Evolutionary conservation across 345 rosid species (phyloP).

Genomic region (Toxicodendron radicans): DNA sequence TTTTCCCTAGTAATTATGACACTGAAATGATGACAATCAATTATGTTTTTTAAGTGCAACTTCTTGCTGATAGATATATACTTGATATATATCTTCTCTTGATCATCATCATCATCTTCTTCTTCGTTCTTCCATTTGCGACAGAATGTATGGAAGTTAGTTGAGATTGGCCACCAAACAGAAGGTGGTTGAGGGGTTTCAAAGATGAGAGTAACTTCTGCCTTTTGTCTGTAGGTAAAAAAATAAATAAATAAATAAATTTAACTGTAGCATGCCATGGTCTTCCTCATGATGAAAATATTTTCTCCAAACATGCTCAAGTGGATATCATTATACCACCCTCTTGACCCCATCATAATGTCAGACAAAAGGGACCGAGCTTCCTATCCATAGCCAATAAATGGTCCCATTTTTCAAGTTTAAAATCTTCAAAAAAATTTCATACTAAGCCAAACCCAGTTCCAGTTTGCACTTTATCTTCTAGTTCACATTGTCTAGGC

Average conservation of each 20-base stretch:
- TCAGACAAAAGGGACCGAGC: background rate
- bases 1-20: constrained; percentile 28
- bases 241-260: background rate
- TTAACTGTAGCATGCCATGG: constrained; percentile 15
- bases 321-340: constrained; percentile 45
- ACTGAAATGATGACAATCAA: constrained; percentile 29
- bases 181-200: constrained; percentile 11
- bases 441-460: background rate
- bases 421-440: background rate
- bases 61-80: constrained; percentile 7
- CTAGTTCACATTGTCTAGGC: background rate
- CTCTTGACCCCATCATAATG: constrained; percentile 41
- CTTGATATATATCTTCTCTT: background rate
- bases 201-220: background rate
- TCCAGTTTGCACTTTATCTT: background rate
- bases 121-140: constrained; percentile 9
- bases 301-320: constrained; percentile 33
- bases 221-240: constrained; percentile 20
- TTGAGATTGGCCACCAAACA: constrained; percentile 26
- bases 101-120: no score
- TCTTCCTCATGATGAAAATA: constrained; percentile 16
- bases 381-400: background rate
- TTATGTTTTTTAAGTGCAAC: constrained; percentile 15
- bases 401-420: background rate
- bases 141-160: constrained; percentile 37